Conservation (phyloP, 1,284 basidiomycete genomes). For the Caloboletus inedulis region DNA sequence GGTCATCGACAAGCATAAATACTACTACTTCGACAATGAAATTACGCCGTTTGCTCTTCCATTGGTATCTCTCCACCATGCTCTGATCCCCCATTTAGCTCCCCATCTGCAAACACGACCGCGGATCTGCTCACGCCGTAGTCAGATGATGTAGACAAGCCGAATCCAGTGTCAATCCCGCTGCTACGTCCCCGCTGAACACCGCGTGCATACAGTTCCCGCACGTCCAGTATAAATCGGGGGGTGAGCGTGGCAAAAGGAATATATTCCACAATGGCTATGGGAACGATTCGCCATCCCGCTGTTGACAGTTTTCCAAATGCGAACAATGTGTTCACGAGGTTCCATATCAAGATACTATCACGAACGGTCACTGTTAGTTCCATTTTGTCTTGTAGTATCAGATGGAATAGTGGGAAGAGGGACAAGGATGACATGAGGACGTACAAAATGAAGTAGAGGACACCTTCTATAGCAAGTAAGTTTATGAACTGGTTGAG, state of each 20-base stretch:
- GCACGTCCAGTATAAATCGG: slow-evolving; percentile 7
- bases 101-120: no score
- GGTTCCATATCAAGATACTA: slow-evolving; percentile 3
- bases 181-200: neutral
- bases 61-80: no score
- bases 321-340: neutral
- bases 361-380: neutral
- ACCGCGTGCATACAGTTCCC: slow-evolving; percentile 1
- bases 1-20: no score
- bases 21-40: no score
- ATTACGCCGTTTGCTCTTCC: no score
- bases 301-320: neutral
- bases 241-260: slow-evolving; percentile 6
- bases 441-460: slow-evolving; percentile 16
- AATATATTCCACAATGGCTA: neutral
- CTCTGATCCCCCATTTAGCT: no score
- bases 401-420: neutral
- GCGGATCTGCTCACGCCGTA: no score
- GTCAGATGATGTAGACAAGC: no score
- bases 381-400: neutral
- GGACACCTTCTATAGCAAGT: slow-evolving; percentile 5
- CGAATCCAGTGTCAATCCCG: neutral
- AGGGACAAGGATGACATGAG: neutral
- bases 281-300: neutral
- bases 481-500: slow-evolving; percentile 8